Base-by-base conservation (phyloP, 768 basidiomycete species). In the Lentinula lateritia region DNA sequence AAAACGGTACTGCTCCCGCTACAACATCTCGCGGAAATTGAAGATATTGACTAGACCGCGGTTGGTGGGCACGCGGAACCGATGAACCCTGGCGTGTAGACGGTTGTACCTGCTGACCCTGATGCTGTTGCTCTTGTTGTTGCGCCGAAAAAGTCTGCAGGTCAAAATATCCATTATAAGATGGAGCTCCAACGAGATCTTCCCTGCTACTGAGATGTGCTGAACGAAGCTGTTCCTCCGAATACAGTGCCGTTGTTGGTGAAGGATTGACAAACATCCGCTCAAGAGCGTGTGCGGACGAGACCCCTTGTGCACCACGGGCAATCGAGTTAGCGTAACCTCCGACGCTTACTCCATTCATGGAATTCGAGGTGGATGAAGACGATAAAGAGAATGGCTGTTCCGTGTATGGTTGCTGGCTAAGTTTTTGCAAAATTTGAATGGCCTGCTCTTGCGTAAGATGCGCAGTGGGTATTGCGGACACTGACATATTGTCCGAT, bases 401-500 rank as follows among this genome's bases (percentile, higher is more conserved):
- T 43, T 71, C 70, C 41, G 75, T 66, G 60, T 78, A 75, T 28
- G 77, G 77, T 62, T 77, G 75, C 58, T 73, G 62, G 20, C 79
- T 76, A 28, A 88, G 74, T 68, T 82, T 84, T 65, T 88, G 84
- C 59, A 90, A 66, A 34, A 90, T 72, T 61, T 83, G 80, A 45
- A 87, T 64, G 6, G 87, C 84, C 66, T 89, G 87, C 61, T 90
- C 87, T 54, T 82, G 79, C 6, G 83, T 82, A 66, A 89, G 72
- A 39, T 76, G 65, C 16, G 69, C 68, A 32, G 70, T 58, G 46
- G 63, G 64, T 28, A 62, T 63, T 16, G 73, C 67, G 28, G 28
- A 28, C 28, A 28, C 28, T 16, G 72, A 60, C 9, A 66, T 52
- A 6, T 66, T 61, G 6, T 59, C 58, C 43, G 12, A 32, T 18